These are phyloP conservation scores for Phytophthora pistaciae DNA, from an alignment of 352 stramenopile genomes.

Conservation along the genomic window DNA sequence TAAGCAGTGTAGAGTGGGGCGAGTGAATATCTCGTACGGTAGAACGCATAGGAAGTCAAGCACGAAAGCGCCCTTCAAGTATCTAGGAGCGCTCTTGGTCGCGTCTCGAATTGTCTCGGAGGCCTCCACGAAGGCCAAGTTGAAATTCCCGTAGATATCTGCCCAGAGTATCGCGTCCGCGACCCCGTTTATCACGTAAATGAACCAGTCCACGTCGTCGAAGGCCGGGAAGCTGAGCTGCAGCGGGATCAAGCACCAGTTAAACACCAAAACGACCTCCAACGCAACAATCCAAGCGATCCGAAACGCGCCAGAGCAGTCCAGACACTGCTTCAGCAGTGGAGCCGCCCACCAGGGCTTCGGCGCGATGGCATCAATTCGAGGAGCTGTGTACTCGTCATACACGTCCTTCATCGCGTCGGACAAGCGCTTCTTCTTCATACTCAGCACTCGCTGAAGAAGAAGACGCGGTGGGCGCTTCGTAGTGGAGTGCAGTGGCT, in stretches of 20 bases:
- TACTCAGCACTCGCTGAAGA: slow-evolving; percentile 35
- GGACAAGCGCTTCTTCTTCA: slow-evolving; percentile 16
- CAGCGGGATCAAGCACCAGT: slow-evolving; percentile 53
- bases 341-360: slow-evolving; percentile 19
- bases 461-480: slow-evolving; percentile 26
- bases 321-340: slow-evolving; percentile 25
- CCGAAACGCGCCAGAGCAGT: slow-evolving; percentile 13
- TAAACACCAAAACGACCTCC: slow-evolving; percentile 46
- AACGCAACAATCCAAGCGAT: slow-evolving; percentile 27
- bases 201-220: slow-evolving; percentile 25
- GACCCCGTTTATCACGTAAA: slow-evolving; percentile 31
- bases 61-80: slow-evolving; percentile 33
- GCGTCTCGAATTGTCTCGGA: slow-evolving; percentile 43
- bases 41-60: slow-evolving; percentile 47
- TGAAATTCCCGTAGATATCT: slow-evolving; percentile 59
- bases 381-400: slow-evolving; percentile 17
- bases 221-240: slow-evolving; percentile 53
- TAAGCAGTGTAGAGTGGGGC: slow-evolving; percentile 13
- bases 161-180: slow-evolving; percentile 45
- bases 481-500: not conserved
- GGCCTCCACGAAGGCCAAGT: slow-evolving; percentile 36
- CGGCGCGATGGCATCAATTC: not conserved
- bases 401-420: slow-evolving; percentile 27
- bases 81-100: slow-evolving; percentile 33
- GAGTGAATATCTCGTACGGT: slow-evolving; percentile 42